Evolutionary conservation across 805 yeast genomes (phyloP).

Genomic region (Hanseniaspora pseudoguilliermondii): DNA sequence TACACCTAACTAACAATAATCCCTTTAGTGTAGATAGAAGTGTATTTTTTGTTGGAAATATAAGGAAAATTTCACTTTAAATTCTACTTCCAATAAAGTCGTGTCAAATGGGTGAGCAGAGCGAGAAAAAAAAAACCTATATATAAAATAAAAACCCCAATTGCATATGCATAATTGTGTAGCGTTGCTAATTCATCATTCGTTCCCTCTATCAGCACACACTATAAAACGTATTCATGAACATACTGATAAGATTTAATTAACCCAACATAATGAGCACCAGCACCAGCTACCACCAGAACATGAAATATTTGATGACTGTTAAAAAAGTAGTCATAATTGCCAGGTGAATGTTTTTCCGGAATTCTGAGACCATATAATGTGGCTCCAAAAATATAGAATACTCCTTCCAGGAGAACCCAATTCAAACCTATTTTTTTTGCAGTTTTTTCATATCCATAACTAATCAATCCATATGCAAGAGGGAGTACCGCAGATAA

Average conservation of each 20-base stretch:
- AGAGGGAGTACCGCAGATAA: conserved; percentile 66
- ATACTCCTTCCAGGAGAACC: conserved; percentile 56
- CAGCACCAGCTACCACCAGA: conserved; percentile 64
- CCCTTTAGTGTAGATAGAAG: too few relatives aligned
- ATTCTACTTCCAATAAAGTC: too few relatives aligned
- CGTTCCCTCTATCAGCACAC: too few relatives aligned
- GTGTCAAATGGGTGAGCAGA: background rate
- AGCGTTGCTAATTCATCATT: background rate
- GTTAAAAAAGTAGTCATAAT: conserved; percentile 58
- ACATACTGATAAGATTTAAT: conserved; percentile 41
- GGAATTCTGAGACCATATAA: conserved; percentile 72
- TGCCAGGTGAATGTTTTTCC: conserved; percentile 52
- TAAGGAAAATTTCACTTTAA: too few relatives aligned
- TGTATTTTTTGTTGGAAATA: too few relatives aligned
- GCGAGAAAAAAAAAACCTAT: background rate
- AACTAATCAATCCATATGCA: conserved; percentile 35
- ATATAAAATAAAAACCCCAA: background rate
- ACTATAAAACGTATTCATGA: conserved; percentile 24
- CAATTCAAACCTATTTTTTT: conserved; percentile 45
- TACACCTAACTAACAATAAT: too few relatives aligned
- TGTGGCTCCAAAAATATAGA: conserved; percentile 68
- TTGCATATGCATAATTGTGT: background rate
- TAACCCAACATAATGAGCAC: conserved; percentile 57
- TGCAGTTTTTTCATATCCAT: conserved; percentile 39
- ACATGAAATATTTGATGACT: conserved; percentile 79